Evolutionary conservation across 2,329 filamentous ascomycete genomes (phyloP).

Genomic region (Cladosporium sphaerospermum): DNA sequence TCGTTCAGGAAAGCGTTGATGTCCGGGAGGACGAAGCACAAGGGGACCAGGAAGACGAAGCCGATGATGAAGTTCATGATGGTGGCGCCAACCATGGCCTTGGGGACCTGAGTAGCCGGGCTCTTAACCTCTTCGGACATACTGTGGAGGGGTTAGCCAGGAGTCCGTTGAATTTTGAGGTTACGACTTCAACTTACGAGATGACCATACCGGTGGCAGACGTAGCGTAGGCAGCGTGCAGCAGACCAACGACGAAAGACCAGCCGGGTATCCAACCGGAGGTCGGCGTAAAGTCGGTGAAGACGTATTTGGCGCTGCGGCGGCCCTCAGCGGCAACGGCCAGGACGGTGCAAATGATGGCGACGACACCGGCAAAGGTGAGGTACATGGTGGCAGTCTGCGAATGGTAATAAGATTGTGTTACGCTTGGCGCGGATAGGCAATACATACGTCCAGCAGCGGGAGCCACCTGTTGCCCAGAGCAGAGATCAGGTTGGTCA

Average conservation of each 20-base stretch:
- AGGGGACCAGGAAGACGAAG: slow-evolving; percentile 61
- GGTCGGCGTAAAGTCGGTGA: slow-evolving; percentile 42
- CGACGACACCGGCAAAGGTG: slow-evolving; percentile 66
- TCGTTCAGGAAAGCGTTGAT: slow-evolving; percentile 46
- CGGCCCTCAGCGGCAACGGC: slow-evolving; percentile 64
- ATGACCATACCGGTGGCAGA: slow-evolving; percentile 76
- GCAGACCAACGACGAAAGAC: slow-evolving; percentile 66
- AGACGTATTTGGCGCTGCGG: slow-evolving; percentile 56
- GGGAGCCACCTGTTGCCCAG: slow-evolving; percentile 50
- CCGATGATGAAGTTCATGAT: slow-evolving; percentile 61
- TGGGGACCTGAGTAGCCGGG: slow-evolving; percentile 62
- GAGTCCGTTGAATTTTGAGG: slow-evolving; percentile 29
- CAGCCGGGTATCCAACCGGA: slow-evolving; percentile 67
- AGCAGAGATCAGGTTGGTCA: slow-evolving; percentile 47
- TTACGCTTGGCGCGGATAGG: too few species aligned
- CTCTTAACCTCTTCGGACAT: slow-evolving; percentile 61
- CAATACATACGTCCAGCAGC: slow-evolving; percentile 49
- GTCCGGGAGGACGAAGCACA: slow-evolving; percentile 64
- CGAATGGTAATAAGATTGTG: slow-evolving; percentile 31
- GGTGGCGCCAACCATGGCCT: slow-evolving; percentile 61
- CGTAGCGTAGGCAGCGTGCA: slow-evolving; percentile 67
- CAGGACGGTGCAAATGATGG: slow-evolving; percentile 56
- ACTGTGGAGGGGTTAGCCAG: slow-evolving; percentile 39
- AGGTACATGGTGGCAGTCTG: slow-evolving; percentile 63
- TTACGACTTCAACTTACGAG: not conserved